phyloP scores from a whole-genome alignment of 2,329 filamentous ascomycete species.

The Aspergillus hortae region DNA sequence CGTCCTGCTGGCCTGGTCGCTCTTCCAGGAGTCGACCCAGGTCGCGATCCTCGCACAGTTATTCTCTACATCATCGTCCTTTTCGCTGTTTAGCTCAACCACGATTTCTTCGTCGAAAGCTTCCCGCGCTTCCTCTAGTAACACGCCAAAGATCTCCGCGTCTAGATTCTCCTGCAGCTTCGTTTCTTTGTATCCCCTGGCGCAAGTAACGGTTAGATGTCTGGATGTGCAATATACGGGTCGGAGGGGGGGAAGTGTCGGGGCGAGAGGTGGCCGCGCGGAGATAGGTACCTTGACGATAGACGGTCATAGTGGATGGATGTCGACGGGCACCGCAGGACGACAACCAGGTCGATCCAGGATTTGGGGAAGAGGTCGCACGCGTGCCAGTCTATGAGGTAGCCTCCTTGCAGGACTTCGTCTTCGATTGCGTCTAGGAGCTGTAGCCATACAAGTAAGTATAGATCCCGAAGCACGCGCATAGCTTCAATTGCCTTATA shows the following conservation, averaged over 20 bases:
- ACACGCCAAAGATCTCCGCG: slow-evolving; percentile 93
- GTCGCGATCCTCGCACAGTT: slow-evolving; percentile 80
- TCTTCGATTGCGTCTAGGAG: slow-evolving; percentile 86
- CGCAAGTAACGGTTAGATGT: slow-evolving; percentile 4
- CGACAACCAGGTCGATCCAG: slow-evolving; percentile 93
- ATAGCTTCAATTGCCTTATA: background rate
- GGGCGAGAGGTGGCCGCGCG: background rate
- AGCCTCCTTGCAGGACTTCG: slow-evolving; percentile 72
- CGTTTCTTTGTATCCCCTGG: slow-evolving; percentile 72
- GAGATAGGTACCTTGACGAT: slow-evolving; percentile 56
- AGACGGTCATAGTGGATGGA: slow-evolving; percentile 80
- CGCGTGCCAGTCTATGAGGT: slow-evolving; percentile 95
- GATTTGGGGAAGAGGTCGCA: slow-evolving; percentile 91
- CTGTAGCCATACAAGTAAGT: slow-evolving; percentile 29
- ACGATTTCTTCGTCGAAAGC: slow-evolving; percentile 84
- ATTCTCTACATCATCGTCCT: slow-evolving; percentile 76
- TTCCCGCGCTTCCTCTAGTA: slow-evolving; percentile 85
- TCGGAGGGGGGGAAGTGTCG: background rate
- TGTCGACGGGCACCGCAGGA: slow-evolving; percentile 74
- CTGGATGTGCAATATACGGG: background rate
- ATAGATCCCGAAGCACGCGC: background rate
- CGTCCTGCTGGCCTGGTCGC: slow-evolving; percentile 35
- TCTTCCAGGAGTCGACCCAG: slow-evolving; percentile 83
- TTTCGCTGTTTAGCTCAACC: slow-evolving; percentile 81
- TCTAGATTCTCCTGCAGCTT: slow-evolving; percentile 97